phyloP scores from a whole-genome alignment of 495 filamentous ascomycete genomes.

The Aspergillus affinis region DNA sequence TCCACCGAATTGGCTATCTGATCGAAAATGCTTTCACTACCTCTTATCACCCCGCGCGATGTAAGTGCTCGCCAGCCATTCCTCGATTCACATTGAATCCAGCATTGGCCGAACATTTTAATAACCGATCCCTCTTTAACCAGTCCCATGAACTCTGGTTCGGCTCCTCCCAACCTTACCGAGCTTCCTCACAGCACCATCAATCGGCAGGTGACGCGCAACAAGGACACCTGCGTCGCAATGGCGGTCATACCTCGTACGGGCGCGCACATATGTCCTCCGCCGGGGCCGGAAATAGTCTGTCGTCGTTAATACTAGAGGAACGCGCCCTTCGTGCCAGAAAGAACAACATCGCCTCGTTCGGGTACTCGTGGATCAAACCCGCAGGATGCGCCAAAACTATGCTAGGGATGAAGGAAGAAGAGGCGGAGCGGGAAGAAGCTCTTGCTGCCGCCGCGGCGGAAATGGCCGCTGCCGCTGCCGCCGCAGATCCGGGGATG shows the following conservation, averaged over 20 bases:
- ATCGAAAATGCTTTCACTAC: constrained; percentile 66
- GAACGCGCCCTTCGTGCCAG: constrained; percentile 66
- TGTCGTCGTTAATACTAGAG: constrained; percentile 64
- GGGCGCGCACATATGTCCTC: constrained; percentile 31
- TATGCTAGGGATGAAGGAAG: constrained; percentile 72
- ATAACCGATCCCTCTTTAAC: background rate
- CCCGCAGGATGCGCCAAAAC: constrained; percentile 77
- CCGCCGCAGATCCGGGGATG: constrained; percentile 50
- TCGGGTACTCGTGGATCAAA: constrained; percentile 75
- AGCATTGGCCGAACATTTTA: background rate
- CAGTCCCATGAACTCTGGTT: constrained; percentile 74
- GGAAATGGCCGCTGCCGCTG: constrained; percentile 64
- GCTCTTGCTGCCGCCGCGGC: constrained; percentile 67
- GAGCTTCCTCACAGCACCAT: constrained; percentile 39
- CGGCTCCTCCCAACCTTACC: constrained; percentile 49
- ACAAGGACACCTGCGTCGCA: constrained; percentile 30
- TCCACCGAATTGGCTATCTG: background rate
- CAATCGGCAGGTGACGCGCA: constrained; percentile 26
- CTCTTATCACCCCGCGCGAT: constrained; percentile 68
- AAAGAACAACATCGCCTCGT: constrained; percentile 69
- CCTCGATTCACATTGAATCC: background rate
- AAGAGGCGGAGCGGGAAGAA: constrained; percentile 76
- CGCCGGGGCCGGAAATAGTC: constrained; percentile 31
- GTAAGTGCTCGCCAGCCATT: constrained; percentile 44
- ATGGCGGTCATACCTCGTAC: constrained; percentile 21